Evolutionary conservation across 306 rosid genomes (phyloP).

Genomic region (peach (Prunus persica)): Prunus_persica_NCBIv2 NC_034012.1:13150501-13151000

Average conservation of each 20-base stretch:
- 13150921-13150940: too few species aligned
- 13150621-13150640: background rate
- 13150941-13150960: too few species aligned
- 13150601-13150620: background rate
- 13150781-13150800: conserved; percentile 40
- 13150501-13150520: too few species aligned
- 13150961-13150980: too few species aligned
- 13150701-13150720: background rate
- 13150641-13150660: background rate
- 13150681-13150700: background rate
- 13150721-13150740: background rate
- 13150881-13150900: too few species aligned
- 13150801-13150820: conserved; percentile 70
- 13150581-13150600: too few species aligned
- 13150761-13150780: background rate
- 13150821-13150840: conserved; percentile 88
- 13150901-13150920: too few species aligned
- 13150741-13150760: background rate
- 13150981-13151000: too few species aligned
- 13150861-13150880: conserved; percentile 84
- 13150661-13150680: background rate
- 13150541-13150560: too few species aligned
- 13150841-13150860: conserved; percentile 68
- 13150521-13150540: too few species aligned
- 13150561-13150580: too few species aligned